A percentile compares a stretch with the other conserved stretches of the same genome.
Evolutionary conservation across 2,329 filamentous ascomycete species (phyloP).

Genomic region (Ceratocystis diversiconidia): DNA sequence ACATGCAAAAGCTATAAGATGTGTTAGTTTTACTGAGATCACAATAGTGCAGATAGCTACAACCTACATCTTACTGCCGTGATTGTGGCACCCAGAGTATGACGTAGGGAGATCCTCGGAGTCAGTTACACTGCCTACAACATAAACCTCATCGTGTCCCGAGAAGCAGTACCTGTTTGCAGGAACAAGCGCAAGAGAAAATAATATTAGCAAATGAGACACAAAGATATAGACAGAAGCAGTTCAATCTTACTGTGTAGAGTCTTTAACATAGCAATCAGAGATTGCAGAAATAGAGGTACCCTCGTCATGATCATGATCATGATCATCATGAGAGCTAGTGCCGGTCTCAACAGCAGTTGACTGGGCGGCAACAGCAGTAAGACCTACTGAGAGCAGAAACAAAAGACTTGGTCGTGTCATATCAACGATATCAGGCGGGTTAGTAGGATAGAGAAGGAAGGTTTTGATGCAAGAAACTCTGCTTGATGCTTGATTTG

Average conservation of each 20-base stretch:
- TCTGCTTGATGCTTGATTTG: background rate
- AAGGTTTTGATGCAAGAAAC: background rate
- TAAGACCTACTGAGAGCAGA: background rate
- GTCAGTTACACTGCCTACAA: conserved; percentile 36
- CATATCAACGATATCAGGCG: background rate
- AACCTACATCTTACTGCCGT: conserved; percentile 41
- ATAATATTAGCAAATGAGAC: background rate
- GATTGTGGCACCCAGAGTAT: conserved; percentile 51
- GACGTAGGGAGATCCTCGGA: conserved; percentile 42
- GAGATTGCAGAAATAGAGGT: conserved; percentile 8
- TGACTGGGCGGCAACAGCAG: background rate
- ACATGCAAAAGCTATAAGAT: conserved; percentile 26
- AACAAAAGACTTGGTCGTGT: background rate
- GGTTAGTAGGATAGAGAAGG: background rate
- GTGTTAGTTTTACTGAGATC: background rate
- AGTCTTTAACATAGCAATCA: conserved; percentile 12
- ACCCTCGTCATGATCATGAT: background rate
- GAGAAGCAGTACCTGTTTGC: conserved; percentile 32
- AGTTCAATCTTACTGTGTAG: conserved; percentile 10
- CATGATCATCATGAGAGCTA: background rate
- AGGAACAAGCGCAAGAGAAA: background rate
- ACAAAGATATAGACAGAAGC: too few species aligned
- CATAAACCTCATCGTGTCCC: conserved; percentile 30
- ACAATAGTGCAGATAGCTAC: conserved; percentile 22
- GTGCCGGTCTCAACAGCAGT: background rate